Base-by-base conservation (phyloP, 2,329 filamentous ascomycete species). In the Fusarium zealandicum region DNA sequence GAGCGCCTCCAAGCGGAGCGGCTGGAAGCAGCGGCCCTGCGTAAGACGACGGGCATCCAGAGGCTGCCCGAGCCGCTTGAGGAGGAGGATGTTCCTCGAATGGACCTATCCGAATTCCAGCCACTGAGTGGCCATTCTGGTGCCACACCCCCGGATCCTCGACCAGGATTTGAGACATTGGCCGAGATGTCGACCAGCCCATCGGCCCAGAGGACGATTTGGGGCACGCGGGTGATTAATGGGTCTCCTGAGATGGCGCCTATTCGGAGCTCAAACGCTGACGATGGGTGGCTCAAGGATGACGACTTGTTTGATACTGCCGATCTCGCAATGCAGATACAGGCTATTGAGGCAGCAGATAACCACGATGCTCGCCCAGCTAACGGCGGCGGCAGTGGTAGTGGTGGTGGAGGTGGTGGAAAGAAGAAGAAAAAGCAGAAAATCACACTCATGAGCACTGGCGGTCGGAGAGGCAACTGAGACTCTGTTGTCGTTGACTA, bases 211-310 rank as follows among this genome's bases (percentile, higher is more conserved):
- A 87, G 86, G 57, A 98, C 93, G 0, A 91, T 98, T 1, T 98
- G 93, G 93, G 93, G 93, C n/a, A 98, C 93, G 1, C 81, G 84
- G 4, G 85, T 83, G 0, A 76, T 96, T 3, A 77, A 85, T 0
- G 76, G 76, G 1, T 87, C 85, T 4, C 85, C 87, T 2, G 81
- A 83, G 10, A 66, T 85, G 22, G 73, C 73, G 22, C 70, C 80
- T 30, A 60, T 51, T 12, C 63, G 35, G 31, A 39, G 33, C 41
- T 33, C 65, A 71, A 54, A 55, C 46, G 51, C 46, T 9, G 85
- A 92, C 57, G 93, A 97, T 70, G 93, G 93, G 1, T 97, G 93
- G 93, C 77, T 93, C 13, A 87, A 90, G 65, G 91, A 88, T 2
- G 90, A 96, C 67, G 87, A 89, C 51, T 85, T 96, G 51, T 71